phyloP scores from a whole-genome alignment of 164 flowering plant species.

The Vitis labrusca region DNA sequence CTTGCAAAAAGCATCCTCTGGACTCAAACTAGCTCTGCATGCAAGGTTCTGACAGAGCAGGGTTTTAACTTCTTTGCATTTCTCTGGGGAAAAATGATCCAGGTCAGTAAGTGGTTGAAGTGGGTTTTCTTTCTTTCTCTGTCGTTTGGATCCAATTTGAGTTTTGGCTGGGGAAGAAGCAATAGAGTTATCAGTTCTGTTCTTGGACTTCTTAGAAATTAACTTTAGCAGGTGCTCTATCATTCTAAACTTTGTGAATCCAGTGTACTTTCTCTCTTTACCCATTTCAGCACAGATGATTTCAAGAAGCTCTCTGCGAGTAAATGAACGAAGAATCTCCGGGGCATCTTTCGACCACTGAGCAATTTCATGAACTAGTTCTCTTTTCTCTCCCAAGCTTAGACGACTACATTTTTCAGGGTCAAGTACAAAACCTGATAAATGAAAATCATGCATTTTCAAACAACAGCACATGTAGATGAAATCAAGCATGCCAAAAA shows the following conservation, averaged over 20 bases:
- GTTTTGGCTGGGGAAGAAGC: conserved; percentile 9
- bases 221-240: conserved; percentile 39
- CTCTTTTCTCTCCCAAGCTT: conserved; percentile 39
- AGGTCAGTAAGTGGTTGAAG: conserved; percentile 1
- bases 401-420: conserved; percentile 34
- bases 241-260: conserved; percentile 37
- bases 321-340: conserved; percentile 35
- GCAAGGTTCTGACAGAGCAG: conserved; percentile 44
- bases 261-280: conserved; percentile 40
- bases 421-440: conserved; percentile 36
- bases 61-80: conserved; percentile 1
- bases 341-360: conserved; percentile 32
- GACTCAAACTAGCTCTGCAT: conserved; percentile 35
- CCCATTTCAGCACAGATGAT: conserved; percentile 51
- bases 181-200: not conserved
- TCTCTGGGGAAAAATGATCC: conserved; percentile 1
- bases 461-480: not conserved
- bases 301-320: conserved; percentile 40
- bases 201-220: conserved; percentile 24
- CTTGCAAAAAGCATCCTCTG: conserved; percentile 43
- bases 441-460: not conserved
- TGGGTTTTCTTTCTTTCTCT: conserved; percentile 15
- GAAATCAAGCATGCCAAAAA: not conserved
- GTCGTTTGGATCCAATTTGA: conserved; percentile 24
- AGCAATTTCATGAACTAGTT: conserved; percentile 39